These are phyloP conservation scores for Pseudocercospora crystallina DNA, from an alignment of 2,329 filamentous ascomycete species.

Conservation along the genomic window DNA sequence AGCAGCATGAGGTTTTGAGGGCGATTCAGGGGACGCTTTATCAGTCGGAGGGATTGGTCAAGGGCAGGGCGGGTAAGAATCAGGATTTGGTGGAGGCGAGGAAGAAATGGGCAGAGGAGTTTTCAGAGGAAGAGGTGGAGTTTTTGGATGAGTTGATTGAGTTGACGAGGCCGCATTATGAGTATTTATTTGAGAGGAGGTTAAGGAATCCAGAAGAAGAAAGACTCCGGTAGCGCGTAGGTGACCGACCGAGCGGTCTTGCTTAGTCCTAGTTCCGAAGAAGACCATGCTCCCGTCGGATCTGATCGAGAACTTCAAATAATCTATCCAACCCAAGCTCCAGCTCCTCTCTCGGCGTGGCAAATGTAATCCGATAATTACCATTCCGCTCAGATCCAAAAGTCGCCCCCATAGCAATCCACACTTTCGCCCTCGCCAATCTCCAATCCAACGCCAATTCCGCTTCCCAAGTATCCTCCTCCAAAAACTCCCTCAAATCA, in stretches of 20 bases:
- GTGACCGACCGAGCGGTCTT: too few relatives aligned
- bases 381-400: slow-evolving; percentile 5
- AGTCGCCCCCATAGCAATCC: slow-evolving; percentile 7
- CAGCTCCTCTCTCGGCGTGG: neutral
- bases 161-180: slow-evolving; percentile 42
- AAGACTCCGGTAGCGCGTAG: slow-evolving; percentile 43
- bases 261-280: slow-evolving; percentile 43
- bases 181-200: slow-evolving; percentile 34
- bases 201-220: neutral
- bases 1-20: slow-evolving; percentile 13
- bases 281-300: neutral
- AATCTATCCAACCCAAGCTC: slow-evolving; percentile 3
- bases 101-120: slow-evolving; percentile 38
- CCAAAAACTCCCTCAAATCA: neutral
- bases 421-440: slow-evolving; percentile 1
- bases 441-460: slow-evolving; percentile 3
- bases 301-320: neutral
- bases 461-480: neutral
- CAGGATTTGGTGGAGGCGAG: slow-evolving; percentile 36
- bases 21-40: slow-evolving; percentile 34
- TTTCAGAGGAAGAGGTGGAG: slow-evolving; percentile 17
- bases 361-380: slow-evolving; percentile 11
- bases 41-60: slow-evolving; percentile 36
- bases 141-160: slow-evolving; percentile 23
- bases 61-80: slow-evolving; percentile 32